phyloP scores from a whole-genome alignment of 2,329 filamentous ascomycete species.

The Ophiostoma ips region DNA sequence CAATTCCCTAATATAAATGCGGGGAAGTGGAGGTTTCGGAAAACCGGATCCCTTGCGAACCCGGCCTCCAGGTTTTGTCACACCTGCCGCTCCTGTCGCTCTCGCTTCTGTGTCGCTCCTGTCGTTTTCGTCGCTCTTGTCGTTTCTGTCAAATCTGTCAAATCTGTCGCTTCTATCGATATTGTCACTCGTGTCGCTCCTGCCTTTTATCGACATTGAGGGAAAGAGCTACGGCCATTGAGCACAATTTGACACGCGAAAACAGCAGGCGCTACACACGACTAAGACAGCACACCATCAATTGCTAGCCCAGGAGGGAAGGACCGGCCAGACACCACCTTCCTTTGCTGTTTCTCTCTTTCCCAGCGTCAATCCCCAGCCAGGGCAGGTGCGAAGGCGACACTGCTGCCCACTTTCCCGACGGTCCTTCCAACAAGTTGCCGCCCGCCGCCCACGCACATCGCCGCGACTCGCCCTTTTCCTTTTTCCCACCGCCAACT shows the following conservation, averaged over 20 bases:
- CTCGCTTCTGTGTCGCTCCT: too few species aligned
- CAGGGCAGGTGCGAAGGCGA: not conserved
- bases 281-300: not conserved
- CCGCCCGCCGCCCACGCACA: not conserved
- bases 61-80: slow-evolving; percentile 1
- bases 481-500: too few species aligned
- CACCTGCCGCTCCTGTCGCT: too few species aligned
- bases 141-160: too few species aligned
- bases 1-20: slow-evolving; percentile 5
- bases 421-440: not conserved
- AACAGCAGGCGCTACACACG: not conserved
- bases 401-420: not conserved
- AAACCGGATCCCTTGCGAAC: slow-evolving; percentile 7
- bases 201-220: too few species aligned
- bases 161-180: too few species aligned
- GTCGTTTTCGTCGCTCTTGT: too few species aligned
- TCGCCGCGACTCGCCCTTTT: not conserved
- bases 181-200: not conserved
- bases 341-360: not conserved
- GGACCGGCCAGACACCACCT: not conserved
- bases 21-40: slow-evolving; percentile 11
- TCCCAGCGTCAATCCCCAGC: too few species aligned
- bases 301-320: not conserved
- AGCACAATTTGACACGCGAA: not conserved
- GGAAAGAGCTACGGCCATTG: too few species aligned